A percentile compares a stretch with the other conserved stretches of the same genome.
These are phyloP conservation scores for Syncephalastrum contaminatum DNA, from an alignment of 371 early-diverging fungal species.

Conservation along the genomic window DNA sequence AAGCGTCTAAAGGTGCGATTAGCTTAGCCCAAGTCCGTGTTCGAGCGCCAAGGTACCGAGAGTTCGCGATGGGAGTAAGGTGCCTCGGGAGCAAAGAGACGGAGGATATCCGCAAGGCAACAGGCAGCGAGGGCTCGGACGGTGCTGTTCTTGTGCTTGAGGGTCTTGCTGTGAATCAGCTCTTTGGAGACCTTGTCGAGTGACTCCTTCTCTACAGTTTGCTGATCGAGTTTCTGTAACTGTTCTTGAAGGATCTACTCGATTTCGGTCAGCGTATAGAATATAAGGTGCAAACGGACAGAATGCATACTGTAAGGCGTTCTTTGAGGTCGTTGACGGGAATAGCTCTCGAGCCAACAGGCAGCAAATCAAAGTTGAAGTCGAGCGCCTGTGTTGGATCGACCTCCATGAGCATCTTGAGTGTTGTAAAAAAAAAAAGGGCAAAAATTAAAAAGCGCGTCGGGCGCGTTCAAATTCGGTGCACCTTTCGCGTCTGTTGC, in stretches of 20 bases:
- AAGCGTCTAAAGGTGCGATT: conserved; percentile 51
- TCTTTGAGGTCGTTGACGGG: conserved; percentile 18
- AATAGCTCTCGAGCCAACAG: conserved; percentile 13
- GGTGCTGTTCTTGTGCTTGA: conserved; percentile 77
- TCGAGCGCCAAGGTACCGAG: conserved; percentile 46
- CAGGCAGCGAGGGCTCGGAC: conserved; percentile 79
- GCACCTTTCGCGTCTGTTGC: too few relatives aligned
- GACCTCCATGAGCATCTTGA: conserved; percentile 15
- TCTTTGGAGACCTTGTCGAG: conserved; percentile 66
- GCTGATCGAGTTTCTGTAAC: conserved; percentile 34
- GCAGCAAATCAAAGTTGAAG: conserved; percentile 15
- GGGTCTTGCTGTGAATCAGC: conserved; percentile 64
- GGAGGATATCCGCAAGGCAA: conserved; percentile 89
- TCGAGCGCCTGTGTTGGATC: conserved; percentile 19
- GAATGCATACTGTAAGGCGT: conserved; percentile 17
- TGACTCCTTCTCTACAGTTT: conserved; percentile 38
- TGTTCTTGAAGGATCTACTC: conserved; percentile 30
- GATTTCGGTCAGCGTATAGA: not conserved
- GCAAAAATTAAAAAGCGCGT: not conserved
- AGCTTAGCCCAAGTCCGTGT: not conserved
- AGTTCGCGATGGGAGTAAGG: conserved; percentile 79
- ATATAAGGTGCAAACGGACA: not conserved
- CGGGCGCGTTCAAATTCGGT: too few relatives aligned
- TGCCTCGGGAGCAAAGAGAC: conserved; percentile 91
- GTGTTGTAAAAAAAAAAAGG: not conserved